Evolutionary conservation across 768 basidiomycete genomes (phyloP).

Genomic region (Boletus rubescentipes): DNA sequence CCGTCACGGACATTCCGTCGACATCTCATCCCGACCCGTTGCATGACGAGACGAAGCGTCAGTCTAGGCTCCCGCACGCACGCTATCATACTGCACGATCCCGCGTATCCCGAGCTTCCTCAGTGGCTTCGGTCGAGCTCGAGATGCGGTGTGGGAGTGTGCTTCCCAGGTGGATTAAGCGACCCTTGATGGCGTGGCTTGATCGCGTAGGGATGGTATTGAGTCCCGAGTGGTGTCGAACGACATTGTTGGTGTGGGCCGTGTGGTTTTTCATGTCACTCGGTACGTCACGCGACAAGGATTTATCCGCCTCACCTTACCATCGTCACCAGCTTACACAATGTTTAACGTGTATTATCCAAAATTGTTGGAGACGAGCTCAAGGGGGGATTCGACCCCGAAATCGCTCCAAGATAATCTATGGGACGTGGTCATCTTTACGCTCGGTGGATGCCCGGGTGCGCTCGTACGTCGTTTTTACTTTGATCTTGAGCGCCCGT

Average conservation of each 20-base stretch:
- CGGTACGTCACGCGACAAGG: slow-evolving; percentile 43
- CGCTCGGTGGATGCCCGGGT: slow-evolving; percentile 82
- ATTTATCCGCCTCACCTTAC: neutral
- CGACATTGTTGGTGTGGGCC: slow-evolving; percentile 77
- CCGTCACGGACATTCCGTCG: slow-evolving; percentile 29
- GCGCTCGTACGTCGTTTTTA: slow-evolving; percentile 57
- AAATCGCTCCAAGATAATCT: slow-evolving; percentile 61
- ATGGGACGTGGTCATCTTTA: slow-evolving; percentile 87
- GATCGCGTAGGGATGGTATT: slow-evolving; percentile 70
- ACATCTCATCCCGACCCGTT: slow-evolving; percentile 9
- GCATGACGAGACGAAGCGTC: slow-evolving; percentile 19
- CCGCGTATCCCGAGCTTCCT: slow-evolving; percentile 34
- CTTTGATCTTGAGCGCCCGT: neutral
- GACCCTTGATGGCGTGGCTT: slow-evolving; percentile 67
- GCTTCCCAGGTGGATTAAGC: slow-evolving; percentile 55
- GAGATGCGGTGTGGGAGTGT: slow-evolving; percentile 39
- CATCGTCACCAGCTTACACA: slow-evolving; percentile 60
- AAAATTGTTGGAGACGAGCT: slow-evolving; percentile 68
- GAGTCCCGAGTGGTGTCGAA: slow-evolving; percentile 70
- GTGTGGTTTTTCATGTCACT: slow-evolving; percentile 76
- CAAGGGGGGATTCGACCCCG: slow-evolving; percentile 23
- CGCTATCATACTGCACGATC: slow-evolving; percentile 7
- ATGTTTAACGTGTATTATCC: slow-evolving; percentile 95
- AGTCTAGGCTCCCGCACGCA: neutral
- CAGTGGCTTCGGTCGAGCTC: slow-evolving; percentile 40